phyloP scores from a whole-genome alignment of 305 asterid species.

The Fraxinus dipetala region DNA sequence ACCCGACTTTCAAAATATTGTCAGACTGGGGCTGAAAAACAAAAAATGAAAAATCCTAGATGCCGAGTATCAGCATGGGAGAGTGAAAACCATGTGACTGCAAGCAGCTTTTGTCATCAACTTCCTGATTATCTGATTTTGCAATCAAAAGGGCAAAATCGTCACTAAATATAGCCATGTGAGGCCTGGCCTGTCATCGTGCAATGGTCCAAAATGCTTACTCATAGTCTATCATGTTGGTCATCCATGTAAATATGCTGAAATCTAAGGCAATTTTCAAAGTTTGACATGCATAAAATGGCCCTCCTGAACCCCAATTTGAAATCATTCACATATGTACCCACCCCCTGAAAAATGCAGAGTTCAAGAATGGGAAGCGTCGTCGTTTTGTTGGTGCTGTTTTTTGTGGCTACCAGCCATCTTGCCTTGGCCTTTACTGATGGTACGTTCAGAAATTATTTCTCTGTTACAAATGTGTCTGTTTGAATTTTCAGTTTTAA shows the following conservation, averaged over 20 bases:
- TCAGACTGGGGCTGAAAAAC: neutral
- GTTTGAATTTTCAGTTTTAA: neutral
- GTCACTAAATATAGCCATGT: constrained; percentile 20
- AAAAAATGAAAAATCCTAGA: neutral
- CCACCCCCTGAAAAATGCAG: neutral
- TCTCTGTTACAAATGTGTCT: neutral
- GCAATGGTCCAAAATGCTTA: neutral
- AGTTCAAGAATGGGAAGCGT: neutral
- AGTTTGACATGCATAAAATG: constrained; percentile 61
- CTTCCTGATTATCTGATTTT: neutral
- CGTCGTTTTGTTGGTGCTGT: constrained; percentile 42
- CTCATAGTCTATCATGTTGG: neutral
- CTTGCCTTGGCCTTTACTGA: constrained; percentile 55
- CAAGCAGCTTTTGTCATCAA: neutral
- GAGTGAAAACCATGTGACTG: neutral
- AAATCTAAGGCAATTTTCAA: constrained; percentile 33
- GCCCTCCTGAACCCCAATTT: constrained; percentile 23
- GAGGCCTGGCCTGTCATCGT: constrained; percentile 3
- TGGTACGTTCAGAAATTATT: constrained; percentile 43
- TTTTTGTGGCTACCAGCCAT: constrained; percentile 43
- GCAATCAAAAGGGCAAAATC: neutral
- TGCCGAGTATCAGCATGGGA: neutral
- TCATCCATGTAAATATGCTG: constrained; percentile 36
- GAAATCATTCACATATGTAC: constrained; percentile 17
- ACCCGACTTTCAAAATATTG: neutral